These are phyloP conservation scores for Amauroascus niger DNA, from an alignment of 2,329 filamentous ascomycete genomes.

Conservation along the genomic window DNA sequence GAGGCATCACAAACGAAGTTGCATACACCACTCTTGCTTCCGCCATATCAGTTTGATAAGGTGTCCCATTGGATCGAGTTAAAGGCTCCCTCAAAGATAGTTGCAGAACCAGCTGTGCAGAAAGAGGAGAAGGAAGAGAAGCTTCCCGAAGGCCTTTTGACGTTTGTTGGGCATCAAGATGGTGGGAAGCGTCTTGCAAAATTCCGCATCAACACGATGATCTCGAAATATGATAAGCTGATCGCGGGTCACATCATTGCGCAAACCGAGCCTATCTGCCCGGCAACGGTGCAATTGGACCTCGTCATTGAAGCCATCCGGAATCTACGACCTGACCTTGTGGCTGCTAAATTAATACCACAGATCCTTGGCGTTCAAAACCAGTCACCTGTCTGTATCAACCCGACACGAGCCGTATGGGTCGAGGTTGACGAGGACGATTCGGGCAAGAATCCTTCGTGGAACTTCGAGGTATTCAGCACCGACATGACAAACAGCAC, in stretches of 20 bases:
- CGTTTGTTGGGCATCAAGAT: neutral
- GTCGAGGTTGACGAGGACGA: slow-evolving; percentile 3
- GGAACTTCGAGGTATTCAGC: slow-evolving; percentile 7
- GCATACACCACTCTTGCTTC: slow-evolving; percentile 24
- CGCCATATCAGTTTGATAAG: slow-evolving; percentile 40
- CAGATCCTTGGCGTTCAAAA: slow-evolving; percentile 9
- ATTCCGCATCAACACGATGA: slow-evolving; percentile 8
- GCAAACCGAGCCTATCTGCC: slow-evolving; percentile 6
- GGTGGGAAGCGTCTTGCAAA: neutral
- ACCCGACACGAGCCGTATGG: slow-evolving; percentile 5
- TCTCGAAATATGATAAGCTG: slow-evolving; percentile 3
- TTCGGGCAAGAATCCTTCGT: neutral
- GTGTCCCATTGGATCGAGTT: slow-evolving; percentile 12
- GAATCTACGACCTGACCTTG: slow-evolving; percentile 3
- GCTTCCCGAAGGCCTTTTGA: neutral
- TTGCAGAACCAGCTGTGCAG: neutral
- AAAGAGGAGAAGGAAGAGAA: neutral
- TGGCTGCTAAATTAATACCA: slow-evolving; percentile 1
- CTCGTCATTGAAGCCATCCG: slow-evolving; percentile 10
- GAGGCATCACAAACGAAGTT: slow-evolving; percentile 23
- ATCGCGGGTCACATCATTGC: slow-evolving; percentile 7
- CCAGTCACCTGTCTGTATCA: slow-evolving; percentile 6
- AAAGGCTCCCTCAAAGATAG: neutral
- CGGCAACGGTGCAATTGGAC: slow-evolving; percentile 7
- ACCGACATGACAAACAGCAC: neutral